Conservation (phyloP, 202 grass and related monocot species). For the Schoenoplectus triqueter region DNA sequence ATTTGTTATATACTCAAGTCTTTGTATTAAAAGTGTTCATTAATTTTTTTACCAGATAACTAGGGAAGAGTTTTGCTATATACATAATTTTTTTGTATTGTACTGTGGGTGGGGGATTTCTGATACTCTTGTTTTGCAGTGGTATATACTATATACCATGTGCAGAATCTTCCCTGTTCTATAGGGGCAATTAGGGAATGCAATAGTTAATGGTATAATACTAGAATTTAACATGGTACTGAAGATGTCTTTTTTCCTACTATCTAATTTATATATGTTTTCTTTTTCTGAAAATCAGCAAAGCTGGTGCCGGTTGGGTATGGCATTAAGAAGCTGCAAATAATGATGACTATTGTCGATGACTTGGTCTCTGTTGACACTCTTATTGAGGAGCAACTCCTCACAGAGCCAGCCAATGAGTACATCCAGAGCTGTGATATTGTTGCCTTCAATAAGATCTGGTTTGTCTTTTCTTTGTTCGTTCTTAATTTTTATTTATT, state of each 20-base stretch:
- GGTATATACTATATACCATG: not conserved
- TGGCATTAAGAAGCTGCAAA: constrained; percentile 95
- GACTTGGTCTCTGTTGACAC: constrained; percentile 88
- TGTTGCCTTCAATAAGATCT: constrained; percentile 98
- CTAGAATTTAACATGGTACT: constrained; percentile 7
- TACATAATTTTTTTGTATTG: not conserved
- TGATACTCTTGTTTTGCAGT: not conserved
- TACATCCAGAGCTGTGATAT: constrained; percentile 98
- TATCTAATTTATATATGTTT: not conserved
- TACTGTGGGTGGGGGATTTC: not conserved
- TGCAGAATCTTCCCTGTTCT: not conserved
- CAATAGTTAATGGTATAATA: not conserved
- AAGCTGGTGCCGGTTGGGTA: constrained; percentile 91
- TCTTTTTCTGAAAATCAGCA: constrained; percentile 52
- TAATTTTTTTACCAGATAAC: no score
- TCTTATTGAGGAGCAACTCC: constrained; percentile 66
- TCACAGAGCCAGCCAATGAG: constrained; percentile 60
- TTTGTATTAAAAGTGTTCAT: no score
- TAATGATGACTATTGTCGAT: constrained; percentile 97
- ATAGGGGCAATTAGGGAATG: constrained; percentile 19
- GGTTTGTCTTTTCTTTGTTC: constrained; percentile 36
- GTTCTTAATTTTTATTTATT: not conserved
- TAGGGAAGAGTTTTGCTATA: not conserved
- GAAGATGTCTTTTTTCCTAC: not conserved
- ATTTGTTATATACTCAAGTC: no score